Percentiles rank a stretch among this genome's conserved stretches.
Evolutionary conservation across 352 stramenopile genomes (phyloP).

Genomic region (Phytophthora constricta): DNA sequence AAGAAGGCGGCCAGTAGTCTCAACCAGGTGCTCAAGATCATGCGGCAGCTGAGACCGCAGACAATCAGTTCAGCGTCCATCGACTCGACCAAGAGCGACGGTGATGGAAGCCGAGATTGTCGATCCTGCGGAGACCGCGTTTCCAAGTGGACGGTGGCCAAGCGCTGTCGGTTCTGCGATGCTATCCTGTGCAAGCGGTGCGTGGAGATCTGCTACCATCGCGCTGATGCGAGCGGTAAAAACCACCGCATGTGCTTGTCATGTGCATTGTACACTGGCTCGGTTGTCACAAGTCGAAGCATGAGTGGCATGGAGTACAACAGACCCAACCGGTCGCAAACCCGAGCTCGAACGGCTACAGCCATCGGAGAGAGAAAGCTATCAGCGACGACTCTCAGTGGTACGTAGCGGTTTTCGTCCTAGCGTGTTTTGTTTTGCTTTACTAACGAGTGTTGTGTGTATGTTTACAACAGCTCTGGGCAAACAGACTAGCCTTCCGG

Average conservation of each 20-base stretch:
- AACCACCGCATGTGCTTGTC: constrained; percentile 68
- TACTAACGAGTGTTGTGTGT: background rate
- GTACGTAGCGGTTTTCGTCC: constrained; percentile 11
- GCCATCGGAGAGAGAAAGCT: constrained; percentile 20
- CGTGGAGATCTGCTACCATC: constrained; percentile 57
- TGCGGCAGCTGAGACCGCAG: constrained; percentile 43
- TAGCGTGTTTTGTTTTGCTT: background rate
- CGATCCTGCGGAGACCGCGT: constrained; percentile 60
- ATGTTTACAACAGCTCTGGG: constrained; percentile 15
- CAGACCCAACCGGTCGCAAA: constrained; percentile 8
- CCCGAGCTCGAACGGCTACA: constrained; percentile 22
- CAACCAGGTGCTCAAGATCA: constrained; percentile 73
- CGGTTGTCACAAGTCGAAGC: constrained; percentile 23
- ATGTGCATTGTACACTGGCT: constrained; percentile 45
- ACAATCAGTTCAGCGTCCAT: constrained; percentile 24
- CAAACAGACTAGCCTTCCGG: constrained; percentile 33
- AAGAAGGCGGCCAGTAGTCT: constrained; percentile 59
- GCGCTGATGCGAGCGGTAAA: constrained; percentile 40
- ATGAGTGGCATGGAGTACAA: constrained; percentile 24
- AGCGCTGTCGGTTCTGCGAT: constrained; percentile 68
- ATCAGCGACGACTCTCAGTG: constrained; percentile 21
- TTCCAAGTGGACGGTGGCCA: constrained; percentile 70
- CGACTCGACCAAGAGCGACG: constrained; percentile 15
- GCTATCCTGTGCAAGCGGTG: constrained; percentile 71
- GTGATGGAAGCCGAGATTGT: constrained; percentile 41